Base-by-base conservation (phyloP, 768 basidiomycete species). In the Fomitopsis pulvina region DNA sequence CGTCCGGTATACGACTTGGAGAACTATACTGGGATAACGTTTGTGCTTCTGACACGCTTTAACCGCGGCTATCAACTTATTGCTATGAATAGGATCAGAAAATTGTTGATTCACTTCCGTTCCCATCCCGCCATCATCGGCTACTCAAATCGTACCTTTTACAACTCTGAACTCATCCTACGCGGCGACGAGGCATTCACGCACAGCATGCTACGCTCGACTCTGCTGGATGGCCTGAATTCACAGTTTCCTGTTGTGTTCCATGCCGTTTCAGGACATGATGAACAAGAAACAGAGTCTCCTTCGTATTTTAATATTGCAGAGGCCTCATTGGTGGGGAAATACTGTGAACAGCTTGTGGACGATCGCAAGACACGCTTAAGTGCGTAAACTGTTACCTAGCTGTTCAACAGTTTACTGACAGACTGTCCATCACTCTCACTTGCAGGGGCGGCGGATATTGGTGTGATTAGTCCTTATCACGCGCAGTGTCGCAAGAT, bases 81-180 rank as follows among this genome's bases (percentile, higher is more conserved):
- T 24, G 46, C 6, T 47, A 14, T 37, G 12, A 38, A 7, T n/a
- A 48, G 47, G 6, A 30, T 48, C 27, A 41, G 18, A 20, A 48
- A 48, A 21, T 68, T 83, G 9, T 57, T 78, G 30, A 78, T 78
- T 61, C 80, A 81, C 61, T 82, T 76, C 67, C 59, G 80, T 10
- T 80, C 77, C 2, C 81, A 83, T 54, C 63, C 65, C 2, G 68
- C 69, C 7, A 83, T 85, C 40, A 63, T 84, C 18, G 50, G 67
- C 2, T 83, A 77, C 63, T 72, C 81, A 1, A 84, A 84, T 53
- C 61, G 72, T n/a, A 52, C 57, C 43, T 68, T 74, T 53, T 74
- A 74, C 55, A 54, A 58, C 7, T 58, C 58, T 32, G 67, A 66
- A 10, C 64, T 73, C 18, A 57, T 63, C 22, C 57, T 64, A 0